phyloP scores from a whole-genome alignment of 1,284 basidiomycete genomes.

The Vanrija pseudolonga region DNA sequence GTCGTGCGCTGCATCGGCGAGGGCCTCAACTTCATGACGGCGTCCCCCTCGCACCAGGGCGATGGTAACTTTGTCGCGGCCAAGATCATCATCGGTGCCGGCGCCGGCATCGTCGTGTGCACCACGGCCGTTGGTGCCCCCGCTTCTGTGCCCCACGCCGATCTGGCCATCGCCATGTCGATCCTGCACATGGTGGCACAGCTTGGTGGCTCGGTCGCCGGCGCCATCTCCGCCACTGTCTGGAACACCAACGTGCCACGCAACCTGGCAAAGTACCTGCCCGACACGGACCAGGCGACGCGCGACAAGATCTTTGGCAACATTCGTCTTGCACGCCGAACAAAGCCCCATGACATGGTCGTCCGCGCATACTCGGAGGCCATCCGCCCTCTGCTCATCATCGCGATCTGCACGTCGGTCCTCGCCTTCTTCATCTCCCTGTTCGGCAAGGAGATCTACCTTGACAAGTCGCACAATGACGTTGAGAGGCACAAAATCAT shows the following conservation, averaged over 20 bases:
- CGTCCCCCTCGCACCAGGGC: neutral
- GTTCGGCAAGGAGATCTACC: slow-evolving; percentile 30
- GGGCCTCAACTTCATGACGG: slow-evolving; percentile 8
- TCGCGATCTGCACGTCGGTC: slow-evolving; percentile 25
- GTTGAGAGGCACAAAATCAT: slow-evolving; percentile 32
- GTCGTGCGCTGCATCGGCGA: slow-evolving; percentile 28
- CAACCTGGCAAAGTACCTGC: slow-evolving; percentile 28
- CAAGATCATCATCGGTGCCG: slow-evolving; percentile 22
- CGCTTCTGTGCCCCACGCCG: slow-evolving; percentile 46
- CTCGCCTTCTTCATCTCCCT: slow-evolving; percentile 28
- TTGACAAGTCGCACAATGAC: slow-evolving; percentile 33
- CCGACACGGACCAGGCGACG: slow-evolving; percentile 24
- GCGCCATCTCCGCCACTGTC: slow-evolving; percentile 36
- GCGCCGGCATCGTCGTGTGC: slow-evolving; percentile 37
- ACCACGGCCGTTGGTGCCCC: slow-evolving; percentile 46
- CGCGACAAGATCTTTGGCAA: slow-evolving; percentile 31
- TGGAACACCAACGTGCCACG: slow-evolving; percentile 36
- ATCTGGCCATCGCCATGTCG: slow-evolving; percentile 47
- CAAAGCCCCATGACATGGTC: slow-evolving; percentile 33
- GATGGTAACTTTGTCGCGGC: slow-evolving; percentile 37
- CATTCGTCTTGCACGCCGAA: slow-evolving; percentile 26
- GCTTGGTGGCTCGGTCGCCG: slow-evolving; percentile 47
- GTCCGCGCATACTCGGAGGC: slow-evolving; percentile 33
- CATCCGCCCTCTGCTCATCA: slow-evolving; percentile 25
- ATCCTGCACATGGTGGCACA: slow-evolving; percentile 47